Conservation (phyloP, 306 rosid genomes). For the Medicago lupulina region DNA sequence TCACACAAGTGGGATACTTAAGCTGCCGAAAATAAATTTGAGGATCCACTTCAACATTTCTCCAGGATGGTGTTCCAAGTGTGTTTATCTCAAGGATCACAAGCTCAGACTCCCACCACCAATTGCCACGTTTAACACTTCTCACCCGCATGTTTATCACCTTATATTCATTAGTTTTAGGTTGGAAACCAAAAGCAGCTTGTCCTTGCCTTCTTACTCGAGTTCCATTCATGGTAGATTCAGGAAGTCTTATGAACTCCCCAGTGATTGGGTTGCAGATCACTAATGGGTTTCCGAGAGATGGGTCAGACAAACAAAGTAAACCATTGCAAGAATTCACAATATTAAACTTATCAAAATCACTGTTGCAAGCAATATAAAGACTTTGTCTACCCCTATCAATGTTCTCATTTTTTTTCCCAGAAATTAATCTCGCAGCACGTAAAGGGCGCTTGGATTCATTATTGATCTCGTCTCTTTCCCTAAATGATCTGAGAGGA, state of each 20-base stretch:
- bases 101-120: neutral
- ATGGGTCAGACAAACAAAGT: conserved; percentile 32
- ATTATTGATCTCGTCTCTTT: neutral
- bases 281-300: neutral
- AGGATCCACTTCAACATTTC: conserved; percentile 18
- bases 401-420: neutral
- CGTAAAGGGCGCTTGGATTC: neutral
- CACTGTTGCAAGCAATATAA: neutral
- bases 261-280: conserved; percentile 45
- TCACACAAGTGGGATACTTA: neutral
- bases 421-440: neutral
- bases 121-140: neutral
- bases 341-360: neutral
- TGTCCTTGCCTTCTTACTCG: neutral
- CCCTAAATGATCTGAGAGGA: neutral
- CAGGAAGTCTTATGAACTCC: conserved; percentile 29
- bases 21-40: neutral
- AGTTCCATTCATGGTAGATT: neutral
- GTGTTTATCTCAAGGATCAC: neutral
- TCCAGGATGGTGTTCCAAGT: conserved; percentile 19
- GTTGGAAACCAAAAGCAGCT: neutral
- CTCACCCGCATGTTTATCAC: neutral
- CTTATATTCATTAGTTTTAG: conserved; percentile 27
- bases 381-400: neutral
- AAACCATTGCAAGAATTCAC: conserved; percentile 44